A percentile compares a stretch with the other conserved stretches of the same genome.
phyloP scores from a whole-genome alignment of 2,329 filamentous ascomycete species.

The Neopestalotiopsis rosae region DNA sequence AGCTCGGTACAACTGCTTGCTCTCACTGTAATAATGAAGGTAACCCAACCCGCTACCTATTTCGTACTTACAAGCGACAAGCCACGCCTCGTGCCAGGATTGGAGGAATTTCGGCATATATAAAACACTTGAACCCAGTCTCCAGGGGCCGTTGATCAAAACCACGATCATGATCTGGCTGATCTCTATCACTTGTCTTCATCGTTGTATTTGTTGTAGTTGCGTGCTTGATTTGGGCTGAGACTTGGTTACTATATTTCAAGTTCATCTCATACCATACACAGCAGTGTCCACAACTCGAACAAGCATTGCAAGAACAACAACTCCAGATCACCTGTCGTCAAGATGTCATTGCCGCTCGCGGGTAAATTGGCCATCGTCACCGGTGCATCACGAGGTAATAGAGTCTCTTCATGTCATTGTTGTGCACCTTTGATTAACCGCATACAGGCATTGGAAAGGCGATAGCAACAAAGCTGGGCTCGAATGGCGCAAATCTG shows the following conservation, averaged over 20 bases:
- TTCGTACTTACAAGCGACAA: constrained; percentile 1
- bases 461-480: constrained; percentile 69
- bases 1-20: constrained; percentile 10
- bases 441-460: constrained; percentile 69
- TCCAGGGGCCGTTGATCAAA: not conserved
- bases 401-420: not conserved
- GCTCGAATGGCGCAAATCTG: constrained; percentile 71
- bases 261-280: not conserved
- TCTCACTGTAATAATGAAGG: not conserved
- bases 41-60: not conserved
- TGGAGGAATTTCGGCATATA: constrained; percentile 12
- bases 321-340: not conserved
- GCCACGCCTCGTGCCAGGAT: constrained; percentile 5
- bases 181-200: not conserved
- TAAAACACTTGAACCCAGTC: not conserved
- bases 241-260: not conserved
- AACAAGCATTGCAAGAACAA: not conserved
- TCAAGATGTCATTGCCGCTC: constrained; percentile 35
- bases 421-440: not conserved
- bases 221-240: not conserved
- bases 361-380: constrained; percentile 79
- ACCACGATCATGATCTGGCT: not conserved
- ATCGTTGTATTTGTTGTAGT: not conserved
- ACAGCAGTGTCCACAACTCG: not conserved
- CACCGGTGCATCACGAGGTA: constrained; percentile 80